Conservation (phyloP, 1,284 basidiomycete genomes). For the Puccinia triticina region DNA sequence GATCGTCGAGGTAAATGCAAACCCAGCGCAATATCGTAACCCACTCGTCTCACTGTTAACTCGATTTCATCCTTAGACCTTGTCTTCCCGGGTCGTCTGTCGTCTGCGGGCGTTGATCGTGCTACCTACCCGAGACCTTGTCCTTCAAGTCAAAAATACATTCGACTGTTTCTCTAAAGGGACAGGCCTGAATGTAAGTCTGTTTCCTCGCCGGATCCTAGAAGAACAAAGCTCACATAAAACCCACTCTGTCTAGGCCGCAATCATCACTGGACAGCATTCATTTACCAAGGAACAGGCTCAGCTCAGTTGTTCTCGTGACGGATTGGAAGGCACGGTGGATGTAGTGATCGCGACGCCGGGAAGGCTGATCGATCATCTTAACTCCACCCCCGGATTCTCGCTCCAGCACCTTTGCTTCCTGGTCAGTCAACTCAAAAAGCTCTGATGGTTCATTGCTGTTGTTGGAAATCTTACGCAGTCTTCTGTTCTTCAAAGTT, state of each 20-base stretch:
- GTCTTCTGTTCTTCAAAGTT: constrained; percentile 20
- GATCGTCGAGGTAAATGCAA: constrained; percentile 73
- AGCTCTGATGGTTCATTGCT: not conserved
- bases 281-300: constrained; percentile 59
- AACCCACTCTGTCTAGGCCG: constrained; percentile 25
- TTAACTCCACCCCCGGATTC: constrained; percentile 83
- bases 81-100: constrained; percentile 74
- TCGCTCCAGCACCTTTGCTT: constrained; percentile 91
- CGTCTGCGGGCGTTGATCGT: constrained; percentile 88
- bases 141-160: constrained; percentile 86
- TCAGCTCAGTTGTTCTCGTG: not conserved
- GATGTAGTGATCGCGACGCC: constrained; percentile 96
- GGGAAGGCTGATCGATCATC: constrained; percentile 89
- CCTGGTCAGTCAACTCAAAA: constrained; percentile 65
- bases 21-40: constrained; percentile 18
- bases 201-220: constrained; percentile 48
- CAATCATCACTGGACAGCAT: constrained; percentile 57
- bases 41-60: constrained; percentile 2
- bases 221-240: not conserved
- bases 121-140: constrained; percentile 93
- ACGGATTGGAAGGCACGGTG: constrained; percentile 70
- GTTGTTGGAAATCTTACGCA: not conserved
- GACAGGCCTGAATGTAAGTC: constrained; percentile 75
- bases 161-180: constrained; percentile 83
- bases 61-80: constrained; percentile 64